Conservation (phyloP, 208 protist species). For the Trypanosomatidae sp. region DNA sequence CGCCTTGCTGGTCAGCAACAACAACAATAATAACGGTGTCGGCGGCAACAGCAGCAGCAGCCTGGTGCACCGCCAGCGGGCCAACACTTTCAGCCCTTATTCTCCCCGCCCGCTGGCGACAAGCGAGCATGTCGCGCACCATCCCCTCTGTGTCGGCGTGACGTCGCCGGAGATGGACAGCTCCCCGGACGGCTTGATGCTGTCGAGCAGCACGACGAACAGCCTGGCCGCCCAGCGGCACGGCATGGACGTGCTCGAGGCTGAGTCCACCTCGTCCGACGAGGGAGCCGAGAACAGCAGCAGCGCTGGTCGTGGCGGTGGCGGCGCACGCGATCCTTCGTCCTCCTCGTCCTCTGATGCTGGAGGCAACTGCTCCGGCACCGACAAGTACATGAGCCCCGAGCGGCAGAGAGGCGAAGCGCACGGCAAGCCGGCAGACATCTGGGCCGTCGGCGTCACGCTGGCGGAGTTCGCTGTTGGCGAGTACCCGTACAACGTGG, state of each 20-base stretch:
- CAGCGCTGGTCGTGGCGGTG: neutral
- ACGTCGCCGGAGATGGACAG: slow-evolving; percentile 10
- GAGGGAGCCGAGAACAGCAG: neutral
- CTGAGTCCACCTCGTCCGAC: slow-evolving; percentile 21
- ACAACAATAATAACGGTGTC: neutral
- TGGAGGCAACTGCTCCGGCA: slow-evolving; percentile 62
- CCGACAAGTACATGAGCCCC: slow-evolving; percentile 89
- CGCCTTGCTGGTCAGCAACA: neutral
- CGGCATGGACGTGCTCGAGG: slow-evolving; percentile 31
- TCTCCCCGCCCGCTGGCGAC: too few species aligned
- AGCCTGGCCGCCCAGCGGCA: slow-evolving; percentile 22
- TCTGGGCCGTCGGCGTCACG: slow-evolving; percentile 90
- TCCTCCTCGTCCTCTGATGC: slow-evolving; percentile 14
- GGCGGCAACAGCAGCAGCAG: neutral
- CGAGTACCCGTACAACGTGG: slow-evolving; percentile 73
- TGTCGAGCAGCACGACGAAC: slow-evolving; percentile 15
- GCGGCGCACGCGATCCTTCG: neutral
- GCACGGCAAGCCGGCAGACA: slow-evolving; percentile 78
- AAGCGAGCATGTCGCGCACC: too few species aligned
- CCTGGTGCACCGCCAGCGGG: too few species aligned
- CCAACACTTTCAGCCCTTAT: too few species aligned
- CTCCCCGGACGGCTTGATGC: neutral
- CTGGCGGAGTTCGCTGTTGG: slow-evolving; percentile 86
- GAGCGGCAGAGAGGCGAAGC: slow-evolving; percentile 82
- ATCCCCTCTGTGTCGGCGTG: too few species aligned